Conservation (phyloP, 1,284 basidiomycete genomes). For the Termitomyces sp. region DNA sequence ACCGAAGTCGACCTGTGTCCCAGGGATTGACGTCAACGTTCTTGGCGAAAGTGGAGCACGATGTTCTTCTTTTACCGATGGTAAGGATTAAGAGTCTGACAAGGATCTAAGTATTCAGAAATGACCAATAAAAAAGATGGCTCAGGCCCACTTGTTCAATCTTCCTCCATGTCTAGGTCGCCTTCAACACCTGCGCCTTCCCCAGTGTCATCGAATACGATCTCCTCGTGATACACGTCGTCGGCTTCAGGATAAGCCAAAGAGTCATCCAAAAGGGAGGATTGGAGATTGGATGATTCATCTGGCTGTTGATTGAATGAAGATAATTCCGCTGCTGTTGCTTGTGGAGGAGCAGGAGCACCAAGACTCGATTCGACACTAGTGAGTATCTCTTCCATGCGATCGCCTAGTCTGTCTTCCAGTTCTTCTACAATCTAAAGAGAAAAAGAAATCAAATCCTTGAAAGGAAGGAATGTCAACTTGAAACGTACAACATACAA, state of each 20-base stretch:
- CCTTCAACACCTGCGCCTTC: conserved; percentile 67
- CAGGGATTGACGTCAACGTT: not conserved
- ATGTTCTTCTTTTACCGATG: not conserved
- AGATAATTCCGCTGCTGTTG: conserved; percentile 12
- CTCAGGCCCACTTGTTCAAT: conserved; percentile 30
- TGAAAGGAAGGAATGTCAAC: not conserved
- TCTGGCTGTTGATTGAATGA: not conserved
- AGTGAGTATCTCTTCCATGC: conserved; percentile 66
- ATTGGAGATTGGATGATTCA: conserved; percentile 14
- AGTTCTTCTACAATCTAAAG: conserved; percentile 84
- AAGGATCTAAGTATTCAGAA: not conserved
- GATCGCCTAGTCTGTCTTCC: conserved; percentile 72
- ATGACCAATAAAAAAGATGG: not conserved
- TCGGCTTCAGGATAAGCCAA: conserved; percentile 28
- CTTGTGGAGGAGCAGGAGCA: conserved; percentile 18
- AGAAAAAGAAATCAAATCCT: not conserved
- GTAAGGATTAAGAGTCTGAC: not conserved
- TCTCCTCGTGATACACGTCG: conserved; percentile 28
- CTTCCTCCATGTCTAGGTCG: conserved; percentile 69
- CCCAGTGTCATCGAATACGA: conserved; percentile 60
- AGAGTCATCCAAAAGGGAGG: conserved; percentile 21
- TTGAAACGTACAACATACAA: conserved; percentile 79
- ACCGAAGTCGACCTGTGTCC: not conserved
- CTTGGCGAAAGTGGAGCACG: not conserved
- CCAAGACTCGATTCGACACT: conserved; percentile 52